Percentiles rank a stretch among this genome's conserved stretches.
Evolutionary conservation across 2,329 filamentous ascomycete species (phyloP).

Genomic region (Sporothrix phasma): DNA sequence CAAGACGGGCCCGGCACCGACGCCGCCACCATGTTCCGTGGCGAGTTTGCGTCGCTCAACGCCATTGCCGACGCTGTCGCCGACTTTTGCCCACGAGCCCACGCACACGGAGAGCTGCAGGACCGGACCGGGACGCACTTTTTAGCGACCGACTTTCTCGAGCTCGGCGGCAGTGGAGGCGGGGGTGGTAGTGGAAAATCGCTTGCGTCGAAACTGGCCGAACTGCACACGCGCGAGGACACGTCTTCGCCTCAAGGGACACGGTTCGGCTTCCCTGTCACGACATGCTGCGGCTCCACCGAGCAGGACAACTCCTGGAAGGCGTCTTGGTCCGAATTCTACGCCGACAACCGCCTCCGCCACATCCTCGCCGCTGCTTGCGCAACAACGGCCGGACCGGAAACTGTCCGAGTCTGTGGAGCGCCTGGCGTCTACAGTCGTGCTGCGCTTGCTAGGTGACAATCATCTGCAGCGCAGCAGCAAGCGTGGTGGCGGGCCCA

Average conservation of each 20-base stretch:
- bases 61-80: slow-evolving; percentile 66
- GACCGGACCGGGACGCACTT: slow-evolving; percentile 44
- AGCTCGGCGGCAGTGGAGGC: slow-evolving; percentile 40
- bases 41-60: slow-evolving; percentile 76
- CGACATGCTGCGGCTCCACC: slow-evolving; percentile 81
- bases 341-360: slow-evolving; percentile 63
- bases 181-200: slow-evolving; percentile 40
- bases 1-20: slow-evolving; percentile 56
- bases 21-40: slow-evolving; percentile 60
- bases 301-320: slow-evolving; percentile 68
- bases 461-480: slow-evolving; percentile 37
- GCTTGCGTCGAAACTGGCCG: slow-evolving; percentile 67
- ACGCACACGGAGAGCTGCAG: slow-evolving; percentile 57
- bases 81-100: slow-evolving; percentile 62
- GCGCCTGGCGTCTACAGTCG: slow-evolving; percentile 50
- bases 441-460: slow-evolving; percentile 66
- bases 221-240: slow-evolving; percentile 56
- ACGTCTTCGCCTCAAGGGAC: slow-evolving; percentile 54
- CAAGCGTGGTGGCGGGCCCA: slow-evolving; percentile 31
- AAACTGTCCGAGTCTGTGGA: slow-evolving; percentile 57
- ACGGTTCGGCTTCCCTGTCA: slow-evolving; percentile 72
- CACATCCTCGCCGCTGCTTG: slow-evolving; percentile 51
- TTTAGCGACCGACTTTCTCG: slow-evolving; percentile 70
- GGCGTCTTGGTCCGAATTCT: slow-evolving; percentile 75
- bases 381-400: slow-evolving; percentile 54